Evolutionary conservation across 208 protist genomes (phyloP), one percentile per base, ranked within the genome.

Genomic region (Endotrypanum monterogeii): DNA sequence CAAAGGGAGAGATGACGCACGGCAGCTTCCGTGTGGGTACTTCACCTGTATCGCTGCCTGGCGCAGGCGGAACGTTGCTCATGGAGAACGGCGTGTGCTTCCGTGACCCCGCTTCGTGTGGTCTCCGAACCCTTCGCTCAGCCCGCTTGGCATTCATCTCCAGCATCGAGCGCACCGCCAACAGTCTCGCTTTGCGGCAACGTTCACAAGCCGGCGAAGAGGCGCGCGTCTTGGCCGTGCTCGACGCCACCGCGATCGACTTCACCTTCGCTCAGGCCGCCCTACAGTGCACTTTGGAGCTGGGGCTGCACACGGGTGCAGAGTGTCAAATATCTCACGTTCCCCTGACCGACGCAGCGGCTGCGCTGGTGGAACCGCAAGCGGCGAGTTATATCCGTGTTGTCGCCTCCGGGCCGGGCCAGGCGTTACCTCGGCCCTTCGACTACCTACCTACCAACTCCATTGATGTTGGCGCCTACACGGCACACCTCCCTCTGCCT

Each of bases 21-120:
- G 56, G 7, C 50, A 37, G 44, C 44, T 52, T 52, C 16, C 16
- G 58, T 32, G 41, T 5, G 16, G 37, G 30, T 37, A n/a, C 25
- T 7, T 28, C 16, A 25, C 20, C 63, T 50, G 37, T 14, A 23
- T 55, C 41, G 28, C 52, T 28, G 61, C 67, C 50, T 41, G 41
- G 41, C 20, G 70, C 63, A 16, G 52, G 58, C 16, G 58, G 73
- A 50, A 52, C 60, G 3, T 76, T 88, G 2, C 61, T 92, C 30
- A 84, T 92, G 67, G 88, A 95, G 71, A 92, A 89, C 73, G 90
- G 90, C 14, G 76, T 93, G 55, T 83, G 83, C 56, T 95, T 89
- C 73, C 72, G 76, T 32, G 82, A 69, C 28, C 61, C 82, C 25
- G 80, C 87, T 30, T 39, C 67, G 35, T 82, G 82, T n/a, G 90